Percentiles rank a stretch among this genome's conserved stretches.
These are phyloP conservation scores for Brassica balearica DNA, from an alignment of 441 rosid genomes.

Conservation along the genomic window DNA sequence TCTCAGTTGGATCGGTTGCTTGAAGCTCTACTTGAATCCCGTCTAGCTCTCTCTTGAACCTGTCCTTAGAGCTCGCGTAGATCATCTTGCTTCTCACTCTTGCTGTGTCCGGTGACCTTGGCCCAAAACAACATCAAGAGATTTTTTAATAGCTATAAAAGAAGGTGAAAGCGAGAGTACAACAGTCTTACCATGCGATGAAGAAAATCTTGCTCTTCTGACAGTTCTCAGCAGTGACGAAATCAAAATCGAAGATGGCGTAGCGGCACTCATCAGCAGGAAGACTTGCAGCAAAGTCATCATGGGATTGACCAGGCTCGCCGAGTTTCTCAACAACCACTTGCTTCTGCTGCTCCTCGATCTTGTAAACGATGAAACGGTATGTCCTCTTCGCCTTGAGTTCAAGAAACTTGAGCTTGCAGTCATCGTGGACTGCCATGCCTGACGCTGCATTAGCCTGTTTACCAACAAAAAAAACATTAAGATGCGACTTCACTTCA, in stretches of 20 bases:
- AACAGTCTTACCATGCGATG: slow-evolving; percentile 51
- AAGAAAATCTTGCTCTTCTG: slow-evolving; percentile 62
- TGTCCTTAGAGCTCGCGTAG: slow-evolving; percentile 61
- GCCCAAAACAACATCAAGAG: not conserved
- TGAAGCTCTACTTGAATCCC: slow-evolving; percentile 60
- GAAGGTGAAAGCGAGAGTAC: not conserved
- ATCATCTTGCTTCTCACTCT: slow-evolving; percentile 66
- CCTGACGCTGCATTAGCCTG: slow-evolving; percentile 70
- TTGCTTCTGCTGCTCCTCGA: slow-evolving; percentile 61
- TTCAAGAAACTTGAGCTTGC: slow-evolving; percentile 61
- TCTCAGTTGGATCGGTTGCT: slow-evolving; percentile 60
- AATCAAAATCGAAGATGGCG: slow-evolving; percentile 58
- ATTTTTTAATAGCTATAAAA: not conserved
- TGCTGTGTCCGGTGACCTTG: slow-evolving; percentile 58
- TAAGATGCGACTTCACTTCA: slow-evolving; percentile 13
- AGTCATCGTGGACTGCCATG: slow-evolving; percentile 68
- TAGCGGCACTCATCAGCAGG: slow-evolving; percentile 61
- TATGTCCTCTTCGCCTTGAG: slow-evolving; percentile 56
- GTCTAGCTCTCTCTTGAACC: slow-evolving; percentile 57
- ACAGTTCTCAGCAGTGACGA: slow-evolving; percentile 54
- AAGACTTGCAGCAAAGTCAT: slow-evolving; percentile 55
- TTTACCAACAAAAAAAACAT: slow-evolving; percentile 3
- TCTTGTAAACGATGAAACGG: slow-evolving; percentile 56
- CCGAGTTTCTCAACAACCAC: slow-evolving; percentile 60
- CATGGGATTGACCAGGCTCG: slow-evolving; percentile 53